phyloP scores from a whole-genome alignment of 2,329 filamentous ascomycete genomes.

The Claviceps cyperi region DNA sequence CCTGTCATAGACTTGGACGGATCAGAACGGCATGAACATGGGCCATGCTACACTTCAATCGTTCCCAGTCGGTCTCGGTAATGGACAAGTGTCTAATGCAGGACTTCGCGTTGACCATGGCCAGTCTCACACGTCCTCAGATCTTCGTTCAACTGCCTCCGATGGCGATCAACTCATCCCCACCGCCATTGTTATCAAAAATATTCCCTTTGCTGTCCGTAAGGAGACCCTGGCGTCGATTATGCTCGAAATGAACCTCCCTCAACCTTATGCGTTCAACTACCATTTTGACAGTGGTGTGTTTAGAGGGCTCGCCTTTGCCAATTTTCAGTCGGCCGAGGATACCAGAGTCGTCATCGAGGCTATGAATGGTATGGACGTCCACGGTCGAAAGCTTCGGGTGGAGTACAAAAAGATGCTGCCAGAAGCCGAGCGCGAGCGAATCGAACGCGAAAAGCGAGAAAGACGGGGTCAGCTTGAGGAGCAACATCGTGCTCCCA shows the following conservation, averaged over 20 bases:
- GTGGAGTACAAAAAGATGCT: slow-evolving; percentile 99
- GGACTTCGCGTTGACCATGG: slow-evolving; percentile 29
- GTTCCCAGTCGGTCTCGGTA: slow-evolving; percentile 21
- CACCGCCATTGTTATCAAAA: slow-evolving; percentile 98
- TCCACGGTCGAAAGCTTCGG: slow-evolving; percentile 83
- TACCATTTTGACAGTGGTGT: slow-evolving; percentile 98
- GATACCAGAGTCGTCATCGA: slow-evolving; percentile 90
- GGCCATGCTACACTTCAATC: slow-evolving; percentile 22
- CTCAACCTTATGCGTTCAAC: slow-evolving; percentile 96
- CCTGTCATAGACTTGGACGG: slow-evolving; percentile 33
- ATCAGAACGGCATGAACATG: slow-evolving; percentile 30
- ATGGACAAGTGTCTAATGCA: slow-evolving; percentile 24
- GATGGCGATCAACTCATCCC: slow-evolving; percentile 83
- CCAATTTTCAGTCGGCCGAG: slow-evolving; percentile 91
- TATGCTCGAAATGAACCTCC: slow-evolving; percentile 89
- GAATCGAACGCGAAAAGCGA: slow-evolving; percentile 93
- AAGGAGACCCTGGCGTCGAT: slow-evolving; percentile 87
- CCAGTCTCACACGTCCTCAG: slow-evolving; percentile 25
- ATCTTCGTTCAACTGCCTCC: slow-evolving; percentile 27
- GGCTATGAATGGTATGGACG: slow-evolving; percentile 85
- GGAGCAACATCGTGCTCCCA: slow-evolving; percentile 75
- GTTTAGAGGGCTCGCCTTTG: slow-evolving; percentile 89
- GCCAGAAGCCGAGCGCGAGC: slow-evolving; percentile 80
- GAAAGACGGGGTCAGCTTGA: slow-evolving; percentile 91
- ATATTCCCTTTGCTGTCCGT: slow-evolving; percentile 95